Percentiles rank a stretch among this genome's conserved stretches.
These are phyloP conservation scores for Tuber melanosporum DNA, from an alignment of 495 filamentous ascomycete genomes.

Conservation along the genomic window DNA sequence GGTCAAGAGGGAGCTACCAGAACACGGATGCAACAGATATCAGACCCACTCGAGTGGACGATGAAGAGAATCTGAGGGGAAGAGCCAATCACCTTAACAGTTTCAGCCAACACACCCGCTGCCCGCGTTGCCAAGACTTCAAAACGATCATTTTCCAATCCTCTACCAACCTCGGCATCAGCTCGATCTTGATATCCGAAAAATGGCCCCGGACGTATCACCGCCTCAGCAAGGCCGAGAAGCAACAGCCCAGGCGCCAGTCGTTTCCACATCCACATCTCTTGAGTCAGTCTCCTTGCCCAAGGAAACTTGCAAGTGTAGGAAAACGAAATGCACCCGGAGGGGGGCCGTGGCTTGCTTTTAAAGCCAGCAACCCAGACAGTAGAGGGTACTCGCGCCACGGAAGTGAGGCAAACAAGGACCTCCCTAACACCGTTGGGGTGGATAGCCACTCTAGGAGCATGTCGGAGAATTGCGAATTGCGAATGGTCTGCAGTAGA, in stretches of 20 bases:
- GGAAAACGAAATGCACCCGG: not conserved
- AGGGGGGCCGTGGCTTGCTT: not conserved
- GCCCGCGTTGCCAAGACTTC: not conserved
- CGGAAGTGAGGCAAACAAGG: not conserved
- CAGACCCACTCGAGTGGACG: too few relatives aligned
- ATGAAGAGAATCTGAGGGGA: not conserved
- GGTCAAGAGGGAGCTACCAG: conserved; percentile 48
- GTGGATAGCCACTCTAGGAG: not conserved
- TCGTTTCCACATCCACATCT: conserved; percentile 19
- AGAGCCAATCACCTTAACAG: conserved; percentile 22
- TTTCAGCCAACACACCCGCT: conserved; percentile 12
- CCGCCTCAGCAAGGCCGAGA: conserved; percentile 18
- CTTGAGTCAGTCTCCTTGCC: not conserved
- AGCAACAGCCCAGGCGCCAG: conserved; percentile 11
- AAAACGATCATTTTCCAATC: not conserved
- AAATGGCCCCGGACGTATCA: conserved; percentile 9
- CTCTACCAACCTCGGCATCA: not conserved
- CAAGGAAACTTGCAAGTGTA: not conserved
- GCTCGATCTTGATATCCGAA: conserved; percentile 3
- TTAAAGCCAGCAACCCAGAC: not conserved
- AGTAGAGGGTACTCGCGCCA: not conserved
- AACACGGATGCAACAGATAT: not conserved
- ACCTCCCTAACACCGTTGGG: not conserved
- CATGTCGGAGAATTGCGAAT: not conserved
- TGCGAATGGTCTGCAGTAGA: not conserved